Evolutionary conservation across 148 eudicot species (phyloP), one percentile per base, ranked within the genome.

Genomic region (Cornus suecica): DNA sequence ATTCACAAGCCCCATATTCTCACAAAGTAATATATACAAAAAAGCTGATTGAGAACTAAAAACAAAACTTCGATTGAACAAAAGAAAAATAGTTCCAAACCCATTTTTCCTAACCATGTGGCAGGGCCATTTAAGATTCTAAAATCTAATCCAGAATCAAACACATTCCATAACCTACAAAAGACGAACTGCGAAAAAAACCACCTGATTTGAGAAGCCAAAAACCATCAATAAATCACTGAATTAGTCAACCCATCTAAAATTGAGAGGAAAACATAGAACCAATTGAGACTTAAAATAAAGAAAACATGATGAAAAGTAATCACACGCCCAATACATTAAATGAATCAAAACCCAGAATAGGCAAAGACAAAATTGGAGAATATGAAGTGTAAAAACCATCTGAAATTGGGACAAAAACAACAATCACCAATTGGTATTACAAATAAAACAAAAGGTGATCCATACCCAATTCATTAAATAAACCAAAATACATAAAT

Each of bases 231-330:
- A 67, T 28, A 29, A 8, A 32, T 72, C 29, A 72, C 4, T n/a
- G n/a, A 20, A 73, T 61, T 60, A 63, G 58, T 25, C 15, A 73
- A 67, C 31, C 30, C 28, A 52, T 52, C 58, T 20, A 8, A 32
- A 28, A 26, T 20, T 13, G 13, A 20, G 32, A 64, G 9, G 37
- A 28, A 22, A 28, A 27, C 16, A 11, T 41, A 14, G 20, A 42
- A 61, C 62, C 77, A 66, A 30, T 51, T 75, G 61, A 54, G 68
- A 51, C 51, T 66, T 8, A 29, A 16, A 22, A 70, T 9, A 64
- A 4, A 73, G n/a, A n/a, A n/a, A n/a, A n/a, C n/a, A n/a, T n/a
- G n/a, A n/a, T n/a, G n/a, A n/a, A n/a, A n/a, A n/a, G n/a, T n/a
- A n/a, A n/a, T n/a, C n/a, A n/a, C n/a, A n/a, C n/a, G n/a, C n/a